Conservation (phyloP, 768 basidiomycete species). For the Serendipita sp. region DNA sequence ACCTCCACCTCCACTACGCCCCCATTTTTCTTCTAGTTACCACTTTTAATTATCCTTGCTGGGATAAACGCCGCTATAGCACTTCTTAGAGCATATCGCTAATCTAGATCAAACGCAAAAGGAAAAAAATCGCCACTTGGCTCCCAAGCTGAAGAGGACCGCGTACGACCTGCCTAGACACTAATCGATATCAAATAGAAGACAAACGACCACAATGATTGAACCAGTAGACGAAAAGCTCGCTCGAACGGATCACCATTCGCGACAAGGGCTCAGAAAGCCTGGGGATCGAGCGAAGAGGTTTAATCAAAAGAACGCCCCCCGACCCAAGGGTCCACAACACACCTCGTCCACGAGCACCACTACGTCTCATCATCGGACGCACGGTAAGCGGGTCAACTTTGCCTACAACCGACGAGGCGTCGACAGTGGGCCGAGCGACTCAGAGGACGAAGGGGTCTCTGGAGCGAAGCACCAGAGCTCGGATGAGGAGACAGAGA, state of each 20-base stretch:
- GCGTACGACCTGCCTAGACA: too few species aligned
- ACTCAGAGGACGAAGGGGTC: not conserved
- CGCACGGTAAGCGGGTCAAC: slow-evolving; percentile 1
- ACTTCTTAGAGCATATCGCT: too few species aligned
- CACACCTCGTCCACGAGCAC: not conserved
- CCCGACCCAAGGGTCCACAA: not conserved
- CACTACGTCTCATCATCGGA: not conserved
- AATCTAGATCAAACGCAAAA: too few species aligned
- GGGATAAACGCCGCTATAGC: too few species aligned
- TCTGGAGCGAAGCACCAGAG: not conserved
- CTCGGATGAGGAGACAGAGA: not conserved
- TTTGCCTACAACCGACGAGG: not conserved
- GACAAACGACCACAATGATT: not conserved
- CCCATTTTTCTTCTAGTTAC: too few species aligned
- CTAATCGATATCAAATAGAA: too few species aligned
- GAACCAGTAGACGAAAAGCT: slow-evolving; percentile 5
- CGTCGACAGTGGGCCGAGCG: not conserved
- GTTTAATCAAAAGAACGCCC: not conserved
- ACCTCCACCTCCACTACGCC: too few species aligned
- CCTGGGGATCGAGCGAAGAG: not conserved
- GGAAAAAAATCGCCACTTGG: too few species aligned
- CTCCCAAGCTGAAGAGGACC: too few species aligned
- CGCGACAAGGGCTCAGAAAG: not conserved
- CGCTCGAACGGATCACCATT: slow-evolving; percentile 1
- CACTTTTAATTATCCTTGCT: too few species aligned